Evolutionary conservation across 768 basidiomycete species (phyloP), one percentile per base, ranked within the genome.

Genomic region (Mycena crocata): DNA sequence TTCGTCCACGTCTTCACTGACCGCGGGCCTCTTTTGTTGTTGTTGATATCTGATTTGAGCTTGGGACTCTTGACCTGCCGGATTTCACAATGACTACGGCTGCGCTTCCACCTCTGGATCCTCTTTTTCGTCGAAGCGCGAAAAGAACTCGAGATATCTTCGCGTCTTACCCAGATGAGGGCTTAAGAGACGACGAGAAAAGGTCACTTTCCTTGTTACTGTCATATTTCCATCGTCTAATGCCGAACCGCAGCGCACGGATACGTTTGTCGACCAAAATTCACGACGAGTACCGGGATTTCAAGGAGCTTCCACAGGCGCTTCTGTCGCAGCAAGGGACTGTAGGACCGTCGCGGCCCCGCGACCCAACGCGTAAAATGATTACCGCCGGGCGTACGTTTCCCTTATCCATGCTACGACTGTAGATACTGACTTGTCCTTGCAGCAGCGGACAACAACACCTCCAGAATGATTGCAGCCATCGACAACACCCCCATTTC

Each of bases 251-350:
- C 62, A 93, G 94, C 72, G 82, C 89, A n/a, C 86, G 91, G 40
- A 77, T 94, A 50, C 87, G 90, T 37, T 78, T 98, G 37, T 84
- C 94, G 3, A 88, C 93, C 51, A 98, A 98, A 83, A 91, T 98
- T 32, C 85, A 90, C 35, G 90, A 94, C 74, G 97, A 99, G 81
- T 99, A 96, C 78, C 86, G 87, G 50, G 89, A 98, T 76, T 93
- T 86, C 75, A 94, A 92, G 75, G 88, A 91, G 31, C 88, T 99
- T 2, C 97, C 97, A 0, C 79, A 93, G 4, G 88, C 93, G 1
- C 81, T 98, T 35, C 80, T 94, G 32, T 83, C 91, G 0, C 95
- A 98, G 67, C 94, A 95, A 74, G 90, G 89, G 0, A 84, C 90
- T 0, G 89, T 94, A 3, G 93, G 92, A 0, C 96, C 97, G 1